These are phyloP conservation scores for Diaporthe amygdali DNA, from an alignment of 2,329 filamentous ascomycete genomes.

Conservation along the genomic window DNA sequence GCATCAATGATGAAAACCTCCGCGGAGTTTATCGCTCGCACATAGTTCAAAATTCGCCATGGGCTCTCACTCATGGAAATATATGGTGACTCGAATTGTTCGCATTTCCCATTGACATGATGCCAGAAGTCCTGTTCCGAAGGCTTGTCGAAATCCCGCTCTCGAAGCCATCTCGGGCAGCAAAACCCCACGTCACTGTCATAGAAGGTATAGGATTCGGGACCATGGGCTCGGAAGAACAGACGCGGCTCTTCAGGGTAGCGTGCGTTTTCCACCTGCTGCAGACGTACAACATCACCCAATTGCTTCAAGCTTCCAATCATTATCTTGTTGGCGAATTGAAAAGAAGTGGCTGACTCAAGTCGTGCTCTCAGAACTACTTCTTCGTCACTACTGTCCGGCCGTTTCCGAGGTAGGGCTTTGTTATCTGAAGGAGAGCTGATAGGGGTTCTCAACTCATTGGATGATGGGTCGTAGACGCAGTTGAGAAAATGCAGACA, in stretches of 20 bases:
- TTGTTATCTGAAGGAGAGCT: background rate
- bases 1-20: background rate
- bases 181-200: background rate
- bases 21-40: background rate
- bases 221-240: background rate
- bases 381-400: background rate
- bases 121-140: background rate
- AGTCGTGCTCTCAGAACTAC: background rate
- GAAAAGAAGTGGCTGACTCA: fast-evolving
- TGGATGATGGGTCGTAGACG: background rate
- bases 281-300: background rate
- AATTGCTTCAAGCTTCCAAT: background rate
- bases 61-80: background rate
- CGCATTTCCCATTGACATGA: background rate
- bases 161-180: background rate
- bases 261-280: background rate
- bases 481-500: background rate
- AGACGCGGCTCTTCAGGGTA: background rate
- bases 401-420: background rate
- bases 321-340: too few species aligned
- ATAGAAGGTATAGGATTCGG: background rate
- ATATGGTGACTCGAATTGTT: background rate
- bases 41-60: background rate
- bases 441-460: too few species aligned
- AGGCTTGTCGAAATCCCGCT: background rate